phyloP scores from a whole-genome alignment of 257 asterid genomes.

The Eucommia ulmoides region DNA sequence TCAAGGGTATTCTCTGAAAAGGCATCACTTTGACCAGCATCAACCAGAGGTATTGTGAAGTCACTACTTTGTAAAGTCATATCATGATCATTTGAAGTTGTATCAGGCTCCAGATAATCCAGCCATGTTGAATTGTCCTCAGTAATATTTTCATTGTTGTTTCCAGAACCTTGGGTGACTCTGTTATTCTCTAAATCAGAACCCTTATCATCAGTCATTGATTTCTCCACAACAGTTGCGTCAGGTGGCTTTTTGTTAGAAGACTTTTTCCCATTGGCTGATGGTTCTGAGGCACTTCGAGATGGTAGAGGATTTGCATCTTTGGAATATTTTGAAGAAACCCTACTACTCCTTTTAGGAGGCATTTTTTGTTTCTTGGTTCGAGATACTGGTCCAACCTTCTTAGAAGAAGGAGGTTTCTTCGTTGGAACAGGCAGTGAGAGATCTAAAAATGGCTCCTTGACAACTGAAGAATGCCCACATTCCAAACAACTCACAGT shows the following conservation, averaged over 20 bases:
- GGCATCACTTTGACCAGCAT: conserved; percentile 19
- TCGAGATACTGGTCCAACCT: conserved; percentile 32
- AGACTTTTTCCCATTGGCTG: conserved; percentile 22
- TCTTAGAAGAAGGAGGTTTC: conserved; percentile 45
- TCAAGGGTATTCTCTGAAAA: conserved; percentile 17
- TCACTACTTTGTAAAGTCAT: conserved; percentile 22
- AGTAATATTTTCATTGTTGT: conserved; percentile 15
- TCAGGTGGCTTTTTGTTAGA: conserved; percentile 19
- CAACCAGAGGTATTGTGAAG: conserved; percentile 18
- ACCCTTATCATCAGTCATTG: conserved; percentile 38
- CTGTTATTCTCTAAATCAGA: conserved; percentile 24
- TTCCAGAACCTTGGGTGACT: conserved; percentile 15
- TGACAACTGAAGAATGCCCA: conserved; percentile 59
- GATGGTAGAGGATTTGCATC: conserved; percentile 22
- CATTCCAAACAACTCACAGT: conserved; percentile 78
- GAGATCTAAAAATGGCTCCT: conserved; percentile 77
- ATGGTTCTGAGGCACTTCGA: conserved; percentile 25
- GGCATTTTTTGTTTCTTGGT: conserved; percentile 65
- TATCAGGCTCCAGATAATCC: conserved; percentile 35
- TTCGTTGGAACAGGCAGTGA: conserved; percentile 85
- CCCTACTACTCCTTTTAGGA: conserved; percentile 44
- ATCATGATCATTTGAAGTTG: conserved; percentile 16
- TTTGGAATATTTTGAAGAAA: conserved; percentile 29
- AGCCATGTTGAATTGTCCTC: conserved; percentile 38
- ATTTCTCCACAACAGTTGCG: conserved; percentile 18